Evolutionary conservation across 2,329 filamentous ascomycete genomes (phyloP).

Genomic region (Trichophyton schoenleinii): DNA sequence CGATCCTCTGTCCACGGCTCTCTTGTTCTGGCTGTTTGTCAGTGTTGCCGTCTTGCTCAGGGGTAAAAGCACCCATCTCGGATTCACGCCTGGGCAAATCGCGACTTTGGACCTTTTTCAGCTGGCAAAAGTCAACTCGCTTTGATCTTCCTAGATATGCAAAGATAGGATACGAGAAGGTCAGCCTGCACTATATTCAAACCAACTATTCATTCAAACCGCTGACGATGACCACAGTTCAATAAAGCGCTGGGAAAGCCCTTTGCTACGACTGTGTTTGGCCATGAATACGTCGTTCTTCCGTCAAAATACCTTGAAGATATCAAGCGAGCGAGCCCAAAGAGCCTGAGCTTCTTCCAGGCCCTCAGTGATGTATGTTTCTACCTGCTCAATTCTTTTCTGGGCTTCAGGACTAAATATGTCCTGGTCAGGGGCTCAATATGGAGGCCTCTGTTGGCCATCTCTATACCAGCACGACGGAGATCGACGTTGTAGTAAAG

Average conservation of each 20-base stretch:
- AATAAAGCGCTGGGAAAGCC: background rate
- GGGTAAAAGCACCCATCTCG: background rate
- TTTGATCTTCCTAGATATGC: background rate
- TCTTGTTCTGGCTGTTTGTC: background rate
- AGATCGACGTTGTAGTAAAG: background rate
- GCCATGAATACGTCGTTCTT: background rate
- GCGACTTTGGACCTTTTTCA: background rate
- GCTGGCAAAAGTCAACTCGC: background rate
- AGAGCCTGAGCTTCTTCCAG: background rate
- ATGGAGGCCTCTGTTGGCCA: background rate
- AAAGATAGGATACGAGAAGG: background rate
- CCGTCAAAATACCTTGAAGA: background rate
- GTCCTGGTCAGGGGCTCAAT: background rate
- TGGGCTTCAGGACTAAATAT: background rate
- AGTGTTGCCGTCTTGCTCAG: background rate
- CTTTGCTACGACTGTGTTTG: background rate
- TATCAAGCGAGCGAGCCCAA: background rate
- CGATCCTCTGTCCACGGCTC: background rate
- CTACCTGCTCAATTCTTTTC: background rate
- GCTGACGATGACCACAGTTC: background rate
- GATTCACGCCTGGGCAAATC: background rate
- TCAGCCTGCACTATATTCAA: background rate
- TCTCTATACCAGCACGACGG: background rate
- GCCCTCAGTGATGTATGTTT: background rate
- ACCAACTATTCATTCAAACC: background rate